These are phyloP conservation scores for Rubroshorea leprosula DNA, from an alignment of 345 rosid genomes.

Conservation along the genomic window DNA sequence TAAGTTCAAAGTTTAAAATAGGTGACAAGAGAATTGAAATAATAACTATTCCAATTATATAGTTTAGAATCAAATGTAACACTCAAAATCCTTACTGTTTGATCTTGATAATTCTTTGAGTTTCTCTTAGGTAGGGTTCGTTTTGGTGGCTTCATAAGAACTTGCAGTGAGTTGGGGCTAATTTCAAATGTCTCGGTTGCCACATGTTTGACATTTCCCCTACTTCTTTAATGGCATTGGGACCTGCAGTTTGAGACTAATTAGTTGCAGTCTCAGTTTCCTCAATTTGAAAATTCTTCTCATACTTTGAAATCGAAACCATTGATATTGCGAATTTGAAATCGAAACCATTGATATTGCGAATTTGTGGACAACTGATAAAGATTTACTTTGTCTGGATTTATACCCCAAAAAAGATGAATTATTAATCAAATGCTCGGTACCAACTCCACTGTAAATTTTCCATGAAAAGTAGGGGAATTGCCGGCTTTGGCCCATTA, in stretches of 20 bases:
- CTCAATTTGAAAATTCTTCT: neutral
- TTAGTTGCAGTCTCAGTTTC: neutral
- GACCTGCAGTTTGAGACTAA: neutral
- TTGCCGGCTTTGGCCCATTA: too few species aligned
- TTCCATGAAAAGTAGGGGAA: neutral
- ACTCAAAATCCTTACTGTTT: too few species aligned
- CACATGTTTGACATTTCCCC: neutral
- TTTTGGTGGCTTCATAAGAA: neutral
- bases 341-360: too few species aligned
- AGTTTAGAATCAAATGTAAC: neutral
- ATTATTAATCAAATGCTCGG: neutral
- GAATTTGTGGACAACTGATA: too few species aligned
- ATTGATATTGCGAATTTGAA: neutral
- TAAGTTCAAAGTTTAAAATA: too few species aligned
- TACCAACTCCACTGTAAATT: neutral
- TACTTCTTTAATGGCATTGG: neutral
- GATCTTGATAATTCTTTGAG: too few species aligned
- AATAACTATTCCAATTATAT: too few species aligned
- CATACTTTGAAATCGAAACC: neutral
- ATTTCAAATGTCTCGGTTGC: neutral
- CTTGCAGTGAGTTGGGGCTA: neutral
- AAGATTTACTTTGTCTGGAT: too few species aligned
- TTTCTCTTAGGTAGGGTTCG: neutral
- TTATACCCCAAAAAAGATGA: neutral
- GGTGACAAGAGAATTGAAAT: too few species aligned